Evolutionary conservation across 139 green algal genomes (phyloP), one percentile per base, ranked within the genome.

Genomic region (Coelastrella sp.): DNA sequence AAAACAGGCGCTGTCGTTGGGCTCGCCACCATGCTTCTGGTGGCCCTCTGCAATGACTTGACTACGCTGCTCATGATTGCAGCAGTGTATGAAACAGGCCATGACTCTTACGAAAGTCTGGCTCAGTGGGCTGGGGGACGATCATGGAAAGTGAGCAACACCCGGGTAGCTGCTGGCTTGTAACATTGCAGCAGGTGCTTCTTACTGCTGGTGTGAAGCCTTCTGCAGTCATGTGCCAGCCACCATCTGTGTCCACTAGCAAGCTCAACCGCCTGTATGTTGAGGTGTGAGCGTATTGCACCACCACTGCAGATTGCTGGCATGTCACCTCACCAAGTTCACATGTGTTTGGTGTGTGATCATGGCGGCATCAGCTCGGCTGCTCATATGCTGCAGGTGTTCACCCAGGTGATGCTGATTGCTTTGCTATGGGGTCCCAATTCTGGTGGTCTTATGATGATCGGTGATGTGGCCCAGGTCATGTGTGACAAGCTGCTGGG

Each of bases 361-460:
- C 1, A 49, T 49, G 1, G 35, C 35, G 3, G 1, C 49, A 82
- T 49, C 35, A 49, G 1, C 35, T 49, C 35, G 35, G 35, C 56
- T 49, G 35, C 35, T 49, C 35, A 0, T 88, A 57, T 7, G 4
- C 6, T 92, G 76, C 94, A 97, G 95, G 75, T 95, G 0, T 59
- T 96, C 22, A 96, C 96, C 0, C 95, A 97, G 78, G 81, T 94
- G 0, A 93, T 81, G 12, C 90, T 98, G 10, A 92, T 98, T 27
- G 87, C 96, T 27, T 91, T 98, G 87, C 91, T 98, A 63, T 97
- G 95, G 68, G 96, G 95, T 17, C 97, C 95, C 10, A 90, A 97
- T 4, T 93, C 92, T 8, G 96, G 96, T 5, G 96, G 96, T 78
- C 92, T 96, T 75, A 94, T 94, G 20, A 93, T 98, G 89, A 90